phyloP scores from a whole-genome alignment of 1,284 basidiomycete genomes.

The Rhodotorula sp. region DNA sequence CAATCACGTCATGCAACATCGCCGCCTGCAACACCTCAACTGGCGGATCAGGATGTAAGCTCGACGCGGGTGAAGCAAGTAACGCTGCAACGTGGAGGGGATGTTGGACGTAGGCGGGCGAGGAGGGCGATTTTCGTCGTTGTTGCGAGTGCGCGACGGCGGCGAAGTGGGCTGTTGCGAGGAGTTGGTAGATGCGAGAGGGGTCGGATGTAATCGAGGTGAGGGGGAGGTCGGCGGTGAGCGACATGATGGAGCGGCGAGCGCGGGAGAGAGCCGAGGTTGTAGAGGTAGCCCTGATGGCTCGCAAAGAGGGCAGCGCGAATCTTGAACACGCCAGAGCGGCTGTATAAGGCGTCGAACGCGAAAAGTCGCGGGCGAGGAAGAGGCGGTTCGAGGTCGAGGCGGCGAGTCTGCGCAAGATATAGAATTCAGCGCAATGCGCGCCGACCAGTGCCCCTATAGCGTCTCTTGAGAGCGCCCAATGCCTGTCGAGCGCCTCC shows the following conservation, averaged over 20 bases:
- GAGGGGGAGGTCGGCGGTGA: not conserved
- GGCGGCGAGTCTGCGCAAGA: no score
- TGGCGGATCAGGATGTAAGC: constrained; percentile 14
- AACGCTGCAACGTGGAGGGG: constrained; percentile 33
- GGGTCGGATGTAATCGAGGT: not conserved
- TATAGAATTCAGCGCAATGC: no score
- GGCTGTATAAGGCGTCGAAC: not conserved
- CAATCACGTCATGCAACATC: constrained; percentile 52
- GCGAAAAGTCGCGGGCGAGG: not conserved
- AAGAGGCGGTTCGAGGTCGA: not conserved
- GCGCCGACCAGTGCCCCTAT: no score
- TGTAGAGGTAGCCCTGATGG: no score
- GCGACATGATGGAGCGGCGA: not conserved
- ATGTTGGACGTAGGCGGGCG: constrained; percentile 37
- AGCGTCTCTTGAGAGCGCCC: no score
- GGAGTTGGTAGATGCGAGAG: constrained; percentile 10
- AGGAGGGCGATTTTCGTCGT: constrained; percentile 21
- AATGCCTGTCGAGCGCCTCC: no score
- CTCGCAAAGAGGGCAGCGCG: no score
- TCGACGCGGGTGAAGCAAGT: constrained; percentile 9
- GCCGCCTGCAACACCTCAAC: constrained; percentile 48
- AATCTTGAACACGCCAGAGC: not conserved
- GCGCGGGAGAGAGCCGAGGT: no score
- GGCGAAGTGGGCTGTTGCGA: constrained; percentile 27
- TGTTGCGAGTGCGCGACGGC: constrained; percentile 31